Base-by-base conservation (phyloP, 768 basidiomycete genomes). In the Mrakia hoshinonis region DNA sequence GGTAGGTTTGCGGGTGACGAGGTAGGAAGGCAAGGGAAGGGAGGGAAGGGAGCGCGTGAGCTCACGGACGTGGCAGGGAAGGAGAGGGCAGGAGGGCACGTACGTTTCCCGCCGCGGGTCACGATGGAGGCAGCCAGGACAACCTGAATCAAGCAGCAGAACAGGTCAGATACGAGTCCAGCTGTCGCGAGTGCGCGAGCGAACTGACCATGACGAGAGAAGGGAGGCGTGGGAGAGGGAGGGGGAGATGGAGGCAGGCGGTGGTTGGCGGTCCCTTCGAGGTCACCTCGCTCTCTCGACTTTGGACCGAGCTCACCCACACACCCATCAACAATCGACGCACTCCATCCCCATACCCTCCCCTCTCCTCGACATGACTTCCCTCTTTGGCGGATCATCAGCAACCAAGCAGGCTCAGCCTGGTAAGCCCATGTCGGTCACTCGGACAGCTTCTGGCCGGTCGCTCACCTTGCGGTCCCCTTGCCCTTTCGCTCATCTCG, bases 91-190 rank as follows among this genome's bases (percentile, higher is more conserved):
- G 34, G 15, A 24, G 20, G 29, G 20, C 20, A 81, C 85, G 74
- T 74, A 90, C 92, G 87, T 84, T 94, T 93, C 15, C 92, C 93
- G 77, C 87, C 89, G 81, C 92, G 93, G 62, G 92, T 92, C 80
- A 91, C 92, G 85, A 96, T 92, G 74, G 91, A 92, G 38, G 92
- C 90, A 76, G 92, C 92, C 75, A 95, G 83, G 70, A 95, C 91
- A 75, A 94, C 92, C 92, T 94, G 63, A 0, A n/a, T n/a, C n/a
- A n/a, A n/a, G n/a, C n/a, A n/a, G n/a, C n/a, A n/a, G n/a, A n/a
- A n/a, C n/a, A n/a, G n/a, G n/a, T n/a, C n/a, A n/a, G n/a, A n/a
- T n/a, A n/a, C n/a, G n/a, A n/a, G n/a, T n/a, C n/a, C n/a, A n/a
- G n/a, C n/a, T n/a, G n/a, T n/a, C n/a, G n/a, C n/a, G n/a, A n/a